Base-by-base conservation (phyloP, 2,329 filamentous ascomycete species). In the Spiromastix sp. region DNA sequence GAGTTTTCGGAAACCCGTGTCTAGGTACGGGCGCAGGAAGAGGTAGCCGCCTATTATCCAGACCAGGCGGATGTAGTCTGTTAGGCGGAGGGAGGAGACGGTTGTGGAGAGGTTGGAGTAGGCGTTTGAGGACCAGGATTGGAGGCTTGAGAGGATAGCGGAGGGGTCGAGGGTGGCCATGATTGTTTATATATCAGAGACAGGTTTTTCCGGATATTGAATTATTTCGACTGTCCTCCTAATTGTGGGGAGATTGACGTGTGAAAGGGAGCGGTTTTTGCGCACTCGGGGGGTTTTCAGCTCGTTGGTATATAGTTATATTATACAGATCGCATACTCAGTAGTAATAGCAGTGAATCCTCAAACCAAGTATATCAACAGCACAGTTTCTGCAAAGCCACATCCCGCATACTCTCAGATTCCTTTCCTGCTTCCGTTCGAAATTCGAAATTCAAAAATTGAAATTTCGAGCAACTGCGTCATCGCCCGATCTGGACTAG, bases 1-100 rank as follows among this genome's bases (percentile, higher is more conserved):
- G 43, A 70, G 60, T 48, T 72, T 74, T 41, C 70, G 74, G 47
- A 76, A 77, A 24, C 76, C 59, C 51, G 79, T 80, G 50, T 87
- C 68, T 34, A 87, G 57, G 55, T 85, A 85, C 0, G 83, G 83
- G 1, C 85, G 77, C 16, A 85, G 50, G 34, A 91, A 70, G 44
- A 78, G 54, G 64, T 89, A 93, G 37, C 74, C 78, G 49, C 84
- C 74, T 13, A 85, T 72, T 42, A 85, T 72, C 45, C 77, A 69
- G 46, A 85, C 60, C 39, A 91, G 68, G 31, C 84, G 81, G 48
- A 91, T 62, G 59, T 64, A 71, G 46, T 68, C 66, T 40, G 60
- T 52, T 21, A 55, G 39, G 30, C 55, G 58, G 45, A 71, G 59
- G 18, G 58, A 48, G 18, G 59, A 53, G 48, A 70, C 60, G 29